These are phyloP conservation scores for Hypoxylon sp. DNA, from an alignment of 2,329 filamentous ascomycete species.

Conservation along the genomic window DNA sequence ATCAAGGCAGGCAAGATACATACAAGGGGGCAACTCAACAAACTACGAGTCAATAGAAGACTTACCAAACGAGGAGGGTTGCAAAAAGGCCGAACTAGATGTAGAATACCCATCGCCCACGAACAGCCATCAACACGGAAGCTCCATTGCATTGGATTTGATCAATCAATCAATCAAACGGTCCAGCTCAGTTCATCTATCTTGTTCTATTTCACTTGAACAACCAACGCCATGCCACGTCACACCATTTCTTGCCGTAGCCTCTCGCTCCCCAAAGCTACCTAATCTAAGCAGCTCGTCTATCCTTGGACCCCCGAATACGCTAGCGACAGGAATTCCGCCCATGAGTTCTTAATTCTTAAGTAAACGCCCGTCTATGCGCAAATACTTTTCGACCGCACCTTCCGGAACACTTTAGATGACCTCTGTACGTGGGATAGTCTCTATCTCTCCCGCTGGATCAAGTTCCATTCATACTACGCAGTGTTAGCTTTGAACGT, in stretches of 20 bases:
- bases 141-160: slow-evolving; percentile 4
- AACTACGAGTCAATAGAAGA: slow-evolving; percentile 3
- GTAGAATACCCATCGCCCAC: slow-evolving; percentile 4
- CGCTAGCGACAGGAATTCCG: slow-evolving; percentile 3
- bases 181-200: slow-evolving; percentile 7
- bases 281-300: slow-evolving; percentile 22
- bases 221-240: slow-evolving; percentile 22
- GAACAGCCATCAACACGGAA: slow-evolving; percentile 1
- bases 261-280: neutral
- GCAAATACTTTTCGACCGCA: slow-evolving; percentile 43
- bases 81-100: neutral
- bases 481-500: slow-evolving; percentile 30
- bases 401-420: slow-evolving; percentile 28
- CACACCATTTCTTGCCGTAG: neutral
- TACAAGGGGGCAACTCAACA: slow-evolving; percentile 15
- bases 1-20: slow-evolving; percentile 20
- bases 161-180: slow-evolving; percentile 16
- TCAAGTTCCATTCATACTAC: slow-evolving; percentile 75
- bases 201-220: slow-evolving; percentile 8
- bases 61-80: neutral
- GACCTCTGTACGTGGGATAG: slow-evolving; percentile 46
- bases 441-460: slow-evolving; percentile 70
- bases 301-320: slow-evolving; percentile 33
- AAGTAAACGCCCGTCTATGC: slow-evolving; percentile 40
- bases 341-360: neutral